Base-by-base conservation (phyloP, 169 alveolate genomes). In the Miamiensis avidus region DNA sequence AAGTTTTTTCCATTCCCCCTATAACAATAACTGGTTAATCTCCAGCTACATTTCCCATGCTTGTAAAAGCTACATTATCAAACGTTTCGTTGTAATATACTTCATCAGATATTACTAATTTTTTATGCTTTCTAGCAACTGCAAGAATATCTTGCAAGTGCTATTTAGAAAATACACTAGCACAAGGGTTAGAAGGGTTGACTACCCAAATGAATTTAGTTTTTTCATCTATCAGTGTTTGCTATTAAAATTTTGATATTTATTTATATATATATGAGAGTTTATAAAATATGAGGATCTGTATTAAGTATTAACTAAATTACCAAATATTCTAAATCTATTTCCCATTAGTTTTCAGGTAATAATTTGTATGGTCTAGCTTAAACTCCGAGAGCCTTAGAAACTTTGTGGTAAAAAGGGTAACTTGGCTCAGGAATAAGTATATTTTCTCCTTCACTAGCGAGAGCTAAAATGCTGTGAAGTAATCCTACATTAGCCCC, bases 381-480 rank as follows among this genome's bases (percentile, higher is more conserved):
- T 74, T 90, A 87, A 30, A 93, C 91, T 6, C 86, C 87, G 4
- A 88, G 73, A 25, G 91, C 83, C 87, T 74, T 69, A 31, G 83
- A 94, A 15, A 93, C 82, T 25, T 25, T 33, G 34, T 83, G 77
- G 34, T 78, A 92, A 26, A 95, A 87, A 26, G 96, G 95, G 88
- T 87, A 93, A 11, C 96, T 95, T 32, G 96, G 94, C 69, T 91
- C 91, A 31, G 96, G 96, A 20, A 94, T 91, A 30, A 94, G 78
- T 34, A 94, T 90, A 84, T 92, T 94, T 74, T 91, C 94, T 26
- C 96, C 97, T 16, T 85, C 82, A 74, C 92, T 93, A 77, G 94
- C 86, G 29, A 89, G 29, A 0, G 89, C 93, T 26, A 88, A 82
- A 11, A 94, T 32, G 34, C 88, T 75, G 72, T 87, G 86, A 72